Evolutionary conservation across 495 filamentous ascomycete genomes (phyloP), one percentile per base, ranked within the genome.

Genomic region (Penicillium robsamsonii): DNA sequence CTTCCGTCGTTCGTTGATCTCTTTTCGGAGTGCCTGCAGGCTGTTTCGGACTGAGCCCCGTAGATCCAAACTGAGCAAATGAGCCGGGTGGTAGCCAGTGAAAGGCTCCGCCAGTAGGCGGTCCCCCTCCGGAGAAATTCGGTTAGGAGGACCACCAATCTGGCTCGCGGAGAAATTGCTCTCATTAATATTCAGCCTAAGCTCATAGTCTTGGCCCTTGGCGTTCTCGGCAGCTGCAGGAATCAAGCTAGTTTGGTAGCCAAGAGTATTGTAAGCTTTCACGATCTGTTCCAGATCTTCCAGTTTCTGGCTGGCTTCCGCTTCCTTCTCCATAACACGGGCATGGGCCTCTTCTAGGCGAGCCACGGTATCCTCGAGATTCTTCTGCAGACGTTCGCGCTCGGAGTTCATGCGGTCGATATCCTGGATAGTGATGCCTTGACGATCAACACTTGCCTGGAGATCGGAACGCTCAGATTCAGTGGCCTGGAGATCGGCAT

Each of bases 381-480:
- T 87, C 63, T 87, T 93, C 49, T 94, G 88, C 31, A 97, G 81
- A 12, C 95, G 87, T 66, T 97, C 94, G 31, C 92, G 86, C 69
- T 97, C 94, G 20, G 87, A 85, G 59, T 90, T 96, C 93, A 99
- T 96, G 64, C 92, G 92, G 79, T 99, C 94, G 69, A 99, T 97
- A 77, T 97, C 95, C 69, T 90, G 87, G 65, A 95, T 92, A 45
- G 90, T 94, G 61, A 99, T 91, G 4, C 93, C 94, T 65, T 95
- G 90, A 57, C 85, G 85, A 66, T 97, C 92, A 38, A 99, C 89
- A 15, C 87, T 85, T 31, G 85, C 82, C 66, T 97, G 91, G 25
- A 97, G 81, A 17, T 81, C 78, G n/a, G 80, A 72, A 50, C 87
- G 84, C 66, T 97, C 93, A 10, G 87, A 81, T 55, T 97, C 92